These are phyloP conservation scores for Coemansia nantahalensis DNA, from an alignment of 192 early-diverging fungal species.

Conservation along the genomic window DNA sequence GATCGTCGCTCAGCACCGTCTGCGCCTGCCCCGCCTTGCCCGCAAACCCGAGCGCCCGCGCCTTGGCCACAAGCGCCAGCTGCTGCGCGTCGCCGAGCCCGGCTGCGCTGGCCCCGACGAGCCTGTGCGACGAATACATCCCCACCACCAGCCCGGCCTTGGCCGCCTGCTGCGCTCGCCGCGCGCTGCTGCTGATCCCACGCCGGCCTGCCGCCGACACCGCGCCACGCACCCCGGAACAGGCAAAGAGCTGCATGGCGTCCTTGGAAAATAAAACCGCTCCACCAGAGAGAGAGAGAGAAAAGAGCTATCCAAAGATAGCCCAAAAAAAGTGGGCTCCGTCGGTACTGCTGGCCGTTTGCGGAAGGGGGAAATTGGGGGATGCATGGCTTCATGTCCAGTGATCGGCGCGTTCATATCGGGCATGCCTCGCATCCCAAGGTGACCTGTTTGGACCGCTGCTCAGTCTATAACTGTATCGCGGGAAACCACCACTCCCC, in stretches of 20 bases:
- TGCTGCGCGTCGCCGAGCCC: conserved; percentile 18
- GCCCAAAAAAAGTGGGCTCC: too few species aligned
- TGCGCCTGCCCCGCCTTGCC: conserved; percentile 35
- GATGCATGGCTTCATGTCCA: too few species aligned
- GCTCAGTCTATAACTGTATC: too few species aligned
- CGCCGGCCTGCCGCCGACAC: conserved; percentile 8
- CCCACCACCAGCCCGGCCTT: conserved; percentile 37
- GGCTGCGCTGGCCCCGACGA: conserved; percentile 18
- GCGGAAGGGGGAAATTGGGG: too few species aligned
- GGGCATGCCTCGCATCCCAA: too few species aligned
- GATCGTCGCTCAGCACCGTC: conserved; percentile 45
- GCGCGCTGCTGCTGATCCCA: conserved; percentile 1
- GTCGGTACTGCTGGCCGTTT: too few species aligned
- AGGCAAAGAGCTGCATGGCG: conserved; percentile 4
- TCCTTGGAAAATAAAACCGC: too few species aligned
- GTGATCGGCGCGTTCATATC: too few species aligned
- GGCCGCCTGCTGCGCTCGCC: conserved; percentile 3
- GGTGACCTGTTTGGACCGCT: too few species aligned
- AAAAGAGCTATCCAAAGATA: too few species aligned
- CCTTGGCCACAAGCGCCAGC: conserved; percentile 22
- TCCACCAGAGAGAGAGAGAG: too few species aligned
- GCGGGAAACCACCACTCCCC: too few species aligned
- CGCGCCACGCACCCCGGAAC: not conserved
- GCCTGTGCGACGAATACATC: conserved; percentile 23
- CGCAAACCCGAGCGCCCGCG: conserved; percentile 20